Evolutionary conservation across 2,329 filamentous ascomycete genomes (phyloP), one percentile per base, ranked within the genome.

Genomic region (Hymenoscyphus salicellus): DNA sequence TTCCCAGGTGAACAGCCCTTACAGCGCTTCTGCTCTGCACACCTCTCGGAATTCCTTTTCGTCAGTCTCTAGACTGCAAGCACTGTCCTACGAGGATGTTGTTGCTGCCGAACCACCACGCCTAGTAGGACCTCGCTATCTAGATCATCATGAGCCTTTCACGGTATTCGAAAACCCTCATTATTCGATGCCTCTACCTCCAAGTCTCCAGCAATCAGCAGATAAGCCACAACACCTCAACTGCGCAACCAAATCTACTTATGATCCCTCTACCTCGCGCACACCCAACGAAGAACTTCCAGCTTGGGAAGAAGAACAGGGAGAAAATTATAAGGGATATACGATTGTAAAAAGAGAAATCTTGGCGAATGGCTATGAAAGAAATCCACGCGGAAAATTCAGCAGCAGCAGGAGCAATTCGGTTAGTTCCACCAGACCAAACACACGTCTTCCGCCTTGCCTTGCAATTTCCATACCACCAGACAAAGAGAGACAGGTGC

Each of bases 351-450:
- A 52, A 14, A 52, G 46, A 23, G 46, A 52, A 52, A 23, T 52
- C 23, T 4, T 14, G 46, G 14, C 20, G 26, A 52, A 52, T 23
- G 23, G 23, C 20, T 26, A 26, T 23, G 46, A 52, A 23, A 52
- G 8, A 52, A 52, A 26, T 23, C n/a, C 46, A 52, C 46, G 46
- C 20, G 10, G 20, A 5, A 52, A 14, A 52, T 8, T 8, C 36
- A 32, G 52, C 20, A 49, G 55, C 38, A 65, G 52, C 20, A 67
- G 58, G 55, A 62, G 38, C 28, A 64, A 62, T 38, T 65, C 65
- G 2, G 33, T 67, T 2, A 20, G 30, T n/a, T 64, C 58, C 23
- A 52, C 20, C 20, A 52, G 46, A 14, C 14, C 46, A 5, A 23
- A 52, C 8, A 52, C 20, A 52, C 23, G 3, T 52, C 20, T 2